These are phyloP conservation scores for Lachancea cidri DNA, from an alignment of 805 yeast species.

Conservation along the genomic window DNA sequence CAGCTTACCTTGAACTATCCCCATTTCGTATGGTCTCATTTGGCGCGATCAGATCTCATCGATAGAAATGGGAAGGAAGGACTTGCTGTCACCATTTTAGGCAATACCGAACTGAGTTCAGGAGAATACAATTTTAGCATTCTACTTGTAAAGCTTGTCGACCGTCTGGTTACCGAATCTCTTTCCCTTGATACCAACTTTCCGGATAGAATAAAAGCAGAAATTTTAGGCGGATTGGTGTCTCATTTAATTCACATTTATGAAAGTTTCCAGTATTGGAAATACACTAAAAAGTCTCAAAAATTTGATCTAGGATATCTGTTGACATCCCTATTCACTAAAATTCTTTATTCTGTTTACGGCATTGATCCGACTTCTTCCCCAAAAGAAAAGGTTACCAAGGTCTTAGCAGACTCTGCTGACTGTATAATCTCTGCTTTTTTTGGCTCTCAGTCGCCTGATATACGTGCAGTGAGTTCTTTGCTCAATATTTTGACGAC, in stretches of 20 bases:
- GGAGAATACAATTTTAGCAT: conserved; percentile 65
- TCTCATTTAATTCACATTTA: conserved; percentile 59
- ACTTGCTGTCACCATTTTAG: conserved; percentile 52
- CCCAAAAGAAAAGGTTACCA: conserved; percentile 41
- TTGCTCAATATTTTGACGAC: conserved; percentile 7
- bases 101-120: conserved; percentile 64
- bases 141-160: conserved; percentile 50
- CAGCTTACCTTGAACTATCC: conserved; percentile 47
- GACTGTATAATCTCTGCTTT: conserved; percentile 50
- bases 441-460: conserved; percentile 45
- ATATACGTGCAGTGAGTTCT: conserved; percentile 43
- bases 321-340: conserved; percentile 49
- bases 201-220: conserved; percentile 42
- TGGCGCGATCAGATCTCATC: conserved; percentile 61
- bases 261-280: conserved; percentile 71
- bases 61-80: conserved; percentile 64
- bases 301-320: conserved; percentile 55
- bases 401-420: conserved; percentile 48
- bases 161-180: conserved; percentile 48
- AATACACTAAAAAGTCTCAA: conserved; percentile 51
- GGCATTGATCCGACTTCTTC: conserved; percentile 42
- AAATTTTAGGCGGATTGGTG: conserved; percentile 50
- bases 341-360: conserved; percentile 48
- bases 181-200: conserved; percentile 36
- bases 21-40: conserved; percentile 72